These are phyloP conservation scores for Penicillium sp. DNA, from an alignment of 2,329 filamentous ascomycete genomes.

Conservation along the genomic window DNA sequence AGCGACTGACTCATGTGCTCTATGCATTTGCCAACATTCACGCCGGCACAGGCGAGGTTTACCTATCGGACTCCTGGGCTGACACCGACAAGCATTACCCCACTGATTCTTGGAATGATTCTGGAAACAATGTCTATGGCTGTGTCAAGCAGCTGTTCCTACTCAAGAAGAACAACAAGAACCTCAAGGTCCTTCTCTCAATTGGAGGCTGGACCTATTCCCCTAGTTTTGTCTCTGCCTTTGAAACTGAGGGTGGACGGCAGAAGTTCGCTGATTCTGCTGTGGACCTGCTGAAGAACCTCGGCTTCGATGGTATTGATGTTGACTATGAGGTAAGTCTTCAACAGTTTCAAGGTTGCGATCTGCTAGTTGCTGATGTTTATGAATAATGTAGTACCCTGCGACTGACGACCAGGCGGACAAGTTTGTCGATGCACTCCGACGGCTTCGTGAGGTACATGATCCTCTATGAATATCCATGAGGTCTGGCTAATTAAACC, in stretches of 20 bases:
- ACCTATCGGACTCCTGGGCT: constrained; percentile 65
- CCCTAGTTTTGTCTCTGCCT: constrained; percentile 69
- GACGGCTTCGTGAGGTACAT: constrained; percentile 31
- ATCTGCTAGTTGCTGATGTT: neutral
- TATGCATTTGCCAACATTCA: constrained; percentile 89
- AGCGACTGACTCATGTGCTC: constrained; percentile 82
- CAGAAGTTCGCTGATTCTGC: constrained; percentile 64
- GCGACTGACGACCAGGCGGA: constrained; percentile 32
- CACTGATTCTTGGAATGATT: constrained; percentile 63
- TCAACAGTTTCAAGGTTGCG: neutral
- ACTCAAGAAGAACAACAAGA: constrained; percentile 71
- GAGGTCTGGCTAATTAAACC: neutral
- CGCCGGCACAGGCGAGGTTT: constrained; percentile 73
- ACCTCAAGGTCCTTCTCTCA: constrained; percentile 75
- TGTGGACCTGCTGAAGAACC: constrained; percentile 70
- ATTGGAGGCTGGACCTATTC: constrained; percentile 81
- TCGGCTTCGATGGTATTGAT: constrained; percentile 61
- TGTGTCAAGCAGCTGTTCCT: constrained; percentile 73
- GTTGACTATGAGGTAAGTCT: constrained; percentile 42
- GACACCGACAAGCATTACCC: constrained; percentile 69
- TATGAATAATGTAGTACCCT: constrained; percentile 28
- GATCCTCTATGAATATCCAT: neutral
- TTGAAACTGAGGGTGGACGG: constrained; percentile 58
- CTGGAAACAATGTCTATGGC: constrained; percentile 71
- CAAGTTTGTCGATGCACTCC: constrained; percentile 36